Base-by-base conservation (phyloP, 768 basidiomycete genomes). In the Rhodotorula taiwanensis region DNA sequence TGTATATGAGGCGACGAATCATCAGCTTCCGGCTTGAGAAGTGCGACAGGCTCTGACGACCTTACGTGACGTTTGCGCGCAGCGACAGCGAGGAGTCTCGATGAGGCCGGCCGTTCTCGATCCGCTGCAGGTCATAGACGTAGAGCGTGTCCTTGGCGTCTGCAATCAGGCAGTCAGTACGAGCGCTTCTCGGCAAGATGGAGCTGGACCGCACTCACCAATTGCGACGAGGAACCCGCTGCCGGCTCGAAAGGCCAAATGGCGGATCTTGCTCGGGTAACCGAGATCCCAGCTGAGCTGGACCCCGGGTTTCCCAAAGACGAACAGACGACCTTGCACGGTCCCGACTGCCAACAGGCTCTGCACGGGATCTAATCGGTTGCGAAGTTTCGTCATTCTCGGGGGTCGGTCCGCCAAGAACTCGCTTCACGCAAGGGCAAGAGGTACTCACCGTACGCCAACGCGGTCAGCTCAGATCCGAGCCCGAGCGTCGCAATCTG, bases 271-370 rank as follows among this genome's bases (percentile, higher is more conserved):
- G 48, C 55, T 47, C 20, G 76, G 75, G 50, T 82, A 77, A 15
- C 81, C 80, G 16, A 85, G 71, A 21, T 71, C 72, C 36, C 86
- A 72, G 56, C 74, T 80, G 48, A 75, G 75, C 55, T 83, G 79
- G 18, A 89, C 86, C 6, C 85, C 83, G 5, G 84, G 81, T 9
- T 81, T 79, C 3, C 90, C 91, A 66, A 84, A 82, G 30, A 91
- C 67, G 59, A 84, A 79, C 39, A 92, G 79, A 2, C 73, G 60
- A 0, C 90, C 89, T n/a, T 75, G 72, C 8, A 80, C 74, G 0
- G 87, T 88, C 4, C 86, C 89, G 13, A 77, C 74, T 0, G 75
- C 78, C 42, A 78, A 69, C 15, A 76, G 61, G 1, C 75, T 73
- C 25, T 76, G 72, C 10, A 78, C 70, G 0, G 79, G 77, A 53